These are phyloP conservation scores for Tilletia walkeri DNA, from an alignment of 1,284 basidiomycete species.

Conservation along the genomic window DNA sequence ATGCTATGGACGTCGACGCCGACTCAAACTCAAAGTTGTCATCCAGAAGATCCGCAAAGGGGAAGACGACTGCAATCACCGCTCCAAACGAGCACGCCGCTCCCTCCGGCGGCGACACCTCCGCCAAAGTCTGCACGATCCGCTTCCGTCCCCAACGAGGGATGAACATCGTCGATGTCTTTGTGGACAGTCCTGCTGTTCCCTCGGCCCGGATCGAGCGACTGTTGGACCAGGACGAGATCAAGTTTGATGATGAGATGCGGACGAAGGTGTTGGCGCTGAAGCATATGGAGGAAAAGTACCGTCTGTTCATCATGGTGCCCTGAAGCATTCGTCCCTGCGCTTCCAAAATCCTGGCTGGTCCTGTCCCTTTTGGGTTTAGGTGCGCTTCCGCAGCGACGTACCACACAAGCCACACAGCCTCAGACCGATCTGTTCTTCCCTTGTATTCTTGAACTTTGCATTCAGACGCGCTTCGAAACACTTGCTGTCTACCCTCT, in stretches of 20 bases:
- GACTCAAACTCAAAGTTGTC: background rate
- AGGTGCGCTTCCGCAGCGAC: no score
- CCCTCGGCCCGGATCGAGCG: constrained; percentile 7
- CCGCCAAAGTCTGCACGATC: constrained; percentile 2
- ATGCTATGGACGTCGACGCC: constrained; percentile 8
- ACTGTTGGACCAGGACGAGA: background rate
- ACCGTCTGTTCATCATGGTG: constrained; percentile 7
- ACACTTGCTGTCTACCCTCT: no score
- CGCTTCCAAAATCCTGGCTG: no score
- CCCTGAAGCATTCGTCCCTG: constrained; percentile 4
- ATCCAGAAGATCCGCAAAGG: background rate
- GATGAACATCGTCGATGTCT: background rate
- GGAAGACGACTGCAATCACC: background rate
- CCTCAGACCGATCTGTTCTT: no score
- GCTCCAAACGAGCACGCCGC: background rate
- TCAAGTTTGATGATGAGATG: constrained; percentile 7
- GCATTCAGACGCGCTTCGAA: no score
- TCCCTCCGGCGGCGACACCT: background rate
- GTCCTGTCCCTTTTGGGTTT: no score
- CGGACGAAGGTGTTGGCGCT: constrained; percentile 12
- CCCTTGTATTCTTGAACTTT: no score
- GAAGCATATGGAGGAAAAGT: constrained; percentile 2
- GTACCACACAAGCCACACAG: no score
- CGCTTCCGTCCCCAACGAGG: constrained; percentile 11
- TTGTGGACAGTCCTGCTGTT: background rate